phyloP scores from a whole-genome alignment of 2,329 filamentous ascomycete genomes.

The Venturia aucupariae region DNA sequence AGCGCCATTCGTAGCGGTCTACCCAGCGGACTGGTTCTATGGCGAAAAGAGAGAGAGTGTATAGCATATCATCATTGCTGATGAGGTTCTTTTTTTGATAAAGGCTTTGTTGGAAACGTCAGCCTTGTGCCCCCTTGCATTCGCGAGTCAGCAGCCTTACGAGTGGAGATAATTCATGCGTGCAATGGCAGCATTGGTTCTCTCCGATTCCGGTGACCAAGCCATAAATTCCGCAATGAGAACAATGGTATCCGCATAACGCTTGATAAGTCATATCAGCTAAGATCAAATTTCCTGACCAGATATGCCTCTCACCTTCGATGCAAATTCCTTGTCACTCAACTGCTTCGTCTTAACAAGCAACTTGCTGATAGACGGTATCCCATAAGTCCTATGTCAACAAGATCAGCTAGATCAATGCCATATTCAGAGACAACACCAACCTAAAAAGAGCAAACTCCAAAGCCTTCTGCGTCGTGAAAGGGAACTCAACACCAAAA shows the following conservation, averaged over 20 bases:
- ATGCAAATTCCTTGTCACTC: constrained; percentile 20
- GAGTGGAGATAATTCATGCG: constrained; percentile 56
- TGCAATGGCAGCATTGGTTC: constrained; percentile 39
- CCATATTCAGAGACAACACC: not conserved
- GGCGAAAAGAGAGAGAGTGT: constrained; percentile 57
- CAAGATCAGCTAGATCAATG: not conserved
- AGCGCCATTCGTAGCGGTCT: constrained; percentile 59
- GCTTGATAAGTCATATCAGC: constrained; percentile 11
- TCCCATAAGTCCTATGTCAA: constrained; percentile 25
- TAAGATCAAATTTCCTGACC: not conserved
- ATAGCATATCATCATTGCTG: constrained; percentile 53
- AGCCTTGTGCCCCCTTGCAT: not conserved
- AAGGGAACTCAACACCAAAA: constrained; percentile 47
- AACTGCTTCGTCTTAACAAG: constrained; percentile 28
- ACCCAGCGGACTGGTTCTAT: constrained; percentile 58
- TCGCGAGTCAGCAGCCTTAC: not conserved
- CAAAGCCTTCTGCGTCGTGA: constrained; percentile 40
- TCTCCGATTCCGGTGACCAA: constrained; percentile 25
- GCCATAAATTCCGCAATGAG: constrained; percentile 26
- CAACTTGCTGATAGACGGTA: constrained; percentile 28
- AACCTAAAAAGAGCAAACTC: constrained; percentile 51
- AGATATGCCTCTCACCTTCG: constrained; percentile 5
- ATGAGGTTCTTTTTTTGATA: constrained; percentile 53
- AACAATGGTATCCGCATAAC: constrained; percentile 26
- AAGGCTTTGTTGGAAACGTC: constrained; percentile 18